Conservation (phyloP, 495 filamentous ascomycete genomes). For the Achaetomiella virescens region DNA sequence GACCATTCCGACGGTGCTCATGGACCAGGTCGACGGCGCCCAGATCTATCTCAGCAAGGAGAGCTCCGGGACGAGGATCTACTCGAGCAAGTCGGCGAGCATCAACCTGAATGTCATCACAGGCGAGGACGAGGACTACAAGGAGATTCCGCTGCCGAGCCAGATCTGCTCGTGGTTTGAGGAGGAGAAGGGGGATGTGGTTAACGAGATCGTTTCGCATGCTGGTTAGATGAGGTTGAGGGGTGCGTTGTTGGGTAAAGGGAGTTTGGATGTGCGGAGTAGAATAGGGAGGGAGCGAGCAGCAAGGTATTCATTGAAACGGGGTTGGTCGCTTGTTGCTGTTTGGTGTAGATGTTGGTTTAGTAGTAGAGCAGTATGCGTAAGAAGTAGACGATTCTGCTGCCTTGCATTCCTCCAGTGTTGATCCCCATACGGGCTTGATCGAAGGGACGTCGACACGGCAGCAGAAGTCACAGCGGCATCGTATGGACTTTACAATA, state of each 20-base stretch:
- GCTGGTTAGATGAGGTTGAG: conserved; percentile 48
- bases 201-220: conserved; percentile 87
- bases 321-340: no score
- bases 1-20: conserved; percentile 71
- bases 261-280: neutral
- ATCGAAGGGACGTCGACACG: no score
- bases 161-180: conserved; percentile 80
- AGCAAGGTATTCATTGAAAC: neutral
- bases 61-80: conserved; percentile 71
- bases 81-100: conserved; percentile 74
- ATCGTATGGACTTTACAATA: no score
- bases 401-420: no score
- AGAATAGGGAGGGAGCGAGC: neutral
- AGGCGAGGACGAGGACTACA: conserved; percentile 67
- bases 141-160: conserved; percentile 78
- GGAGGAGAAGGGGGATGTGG: conserved; percentile 57
- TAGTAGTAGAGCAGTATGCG: no score
- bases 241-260: neutral
- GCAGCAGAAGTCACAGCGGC: no score
- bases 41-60: conserved; percentile 77
- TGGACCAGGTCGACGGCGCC: conserved; percentile 92
- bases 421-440: no score
- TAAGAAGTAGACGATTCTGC: no score
- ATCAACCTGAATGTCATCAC: conserved; percentile 79
- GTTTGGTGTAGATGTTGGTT: no score